Conservation (phyloP, 208 protist genomes). For the Crithidia acanthocephali region DNA sequence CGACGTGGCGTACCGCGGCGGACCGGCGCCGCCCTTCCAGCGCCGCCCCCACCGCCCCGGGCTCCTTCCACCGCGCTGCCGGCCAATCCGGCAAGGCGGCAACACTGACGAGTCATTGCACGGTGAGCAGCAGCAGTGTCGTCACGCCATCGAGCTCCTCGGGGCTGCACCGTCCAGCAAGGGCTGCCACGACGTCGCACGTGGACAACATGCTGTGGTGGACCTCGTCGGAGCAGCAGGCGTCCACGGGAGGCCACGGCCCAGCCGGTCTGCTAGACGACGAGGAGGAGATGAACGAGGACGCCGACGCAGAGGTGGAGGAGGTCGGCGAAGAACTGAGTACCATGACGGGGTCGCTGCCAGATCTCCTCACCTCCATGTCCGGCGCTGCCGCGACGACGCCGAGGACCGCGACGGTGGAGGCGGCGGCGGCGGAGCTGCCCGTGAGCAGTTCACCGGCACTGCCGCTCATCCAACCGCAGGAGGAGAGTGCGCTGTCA, state of each 20-base stretch:
- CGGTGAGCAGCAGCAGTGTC: slow-evolving; percentile 5
- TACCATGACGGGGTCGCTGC: slow-evolving; percentile 9
- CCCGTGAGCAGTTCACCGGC: background rate
- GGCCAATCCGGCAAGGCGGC: slow-evolving; percentile 1
- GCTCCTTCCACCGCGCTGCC: background rate
- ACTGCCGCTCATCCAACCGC: background rate
- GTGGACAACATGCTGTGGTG: slow-evolving; percentile 3
- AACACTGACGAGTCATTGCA: background rate
- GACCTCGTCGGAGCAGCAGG: background rate
- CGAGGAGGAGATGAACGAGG: background rate
- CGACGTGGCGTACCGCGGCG: background rate
- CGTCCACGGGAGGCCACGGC: background rate
- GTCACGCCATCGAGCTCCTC: background rate
- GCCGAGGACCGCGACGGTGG: background rate
- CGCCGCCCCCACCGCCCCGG: background rate
- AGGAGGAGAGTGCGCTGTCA: background rate
- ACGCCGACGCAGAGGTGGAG: background rate
- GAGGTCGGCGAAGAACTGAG: background rate
- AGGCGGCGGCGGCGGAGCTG: background rate
- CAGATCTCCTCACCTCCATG: background rate
- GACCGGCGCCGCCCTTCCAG: background rate
- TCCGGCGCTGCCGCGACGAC: background rate
- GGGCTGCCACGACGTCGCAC: slow-evolving; percentile 13
- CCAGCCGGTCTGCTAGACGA: background rate
- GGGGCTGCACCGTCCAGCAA: background rate